Base-by-base conservation (phyloP, 192 early-diverging fungal species). In the Gamsiella multidivaricata region DNA sequence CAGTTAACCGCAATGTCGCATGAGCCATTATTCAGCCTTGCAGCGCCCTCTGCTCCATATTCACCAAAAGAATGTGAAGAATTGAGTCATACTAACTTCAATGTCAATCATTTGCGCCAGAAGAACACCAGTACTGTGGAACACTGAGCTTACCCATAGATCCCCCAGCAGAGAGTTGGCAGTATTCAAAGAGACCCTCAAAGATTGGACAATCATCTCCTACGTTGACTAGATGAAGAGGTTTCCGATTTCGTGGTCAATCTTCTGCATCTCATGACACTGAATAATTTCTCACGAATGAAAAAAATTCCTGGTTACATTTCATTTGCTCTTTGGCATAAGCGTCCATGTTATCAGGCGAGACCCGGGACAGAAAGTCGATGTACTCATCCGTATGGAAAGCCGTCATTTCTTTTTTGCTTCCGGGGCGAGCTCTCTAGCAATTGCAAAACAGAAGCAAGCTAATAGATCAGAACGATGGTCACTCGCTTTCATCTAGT, bases 371-470 rank as follows among this genome's bases (percentile, higher is more conserved):
- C 60, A 98, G 84, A 70, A 94, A 97, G 51, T 95, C 89, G 51
- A 97, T 91, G 76, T 97, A 96, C 61, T 96, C 95, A 72, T 96
- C 95, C 9, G 93, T 88, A 65, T 99, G 97, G 79, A 97, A 99
- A 50, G 91, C 89, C 5, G 92, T 91, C 88, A 99, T 95, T 80
- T 99, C 93, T 54, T 88, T 89, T 33, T 92, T 89, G 22, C 94
- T 94, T 15, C 94, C 93, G 31, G 88, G 87, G 59, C 91, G 85
- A n/a, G 96, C 91, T 75, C 87, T 81, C 86, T 90, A 85, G n/a
- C 8, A 23, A 28, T 54, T 15, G 8, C 43, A 34, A 3, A 37
- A 23, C 25, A 50, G 20, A 50, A 22, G 22, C 20, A 50, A 54
- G 31, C 26, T n/a, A n/a, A n/a, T n/a, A n/a, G n/a, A n/a, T n/a